Percentiles rank a stretch among this genome's conserved stretches.
Conservation (phyloP, 1,284 basidiomycete genomes). For the Meripilus lineatus region DNA sequence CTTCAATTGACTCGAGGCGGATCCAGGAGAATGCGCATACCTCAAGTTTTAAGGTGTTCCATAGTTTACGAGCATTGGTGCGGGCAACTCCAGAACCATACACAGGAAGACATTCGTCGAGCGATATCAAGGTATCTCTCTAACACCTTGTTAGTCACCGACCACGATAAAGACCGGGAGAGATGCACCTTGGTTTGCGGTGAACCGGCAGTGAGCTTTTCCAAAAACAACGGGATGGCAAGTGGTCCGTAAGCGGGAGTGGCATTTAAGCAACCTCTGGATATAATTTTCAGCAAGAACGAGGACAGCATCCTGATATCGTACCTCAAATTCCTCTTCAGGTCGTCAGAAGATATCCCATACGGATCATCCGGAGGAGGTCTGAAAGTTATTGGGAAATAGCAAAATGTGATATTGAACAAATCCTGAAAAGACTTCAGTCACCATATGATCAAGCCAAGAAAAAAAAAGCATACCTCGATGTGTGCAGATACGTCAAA, state of each 20-base stretch:
- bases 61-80: conserved; percentile 69
- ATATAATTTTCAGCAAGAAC: background rate
- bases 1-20: background rate
- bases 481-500: conserved; percentile 75
- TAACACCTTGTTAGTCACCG: conserved; percentile 24
- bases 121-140: conserved; percentile 79
- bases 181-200: conserved; percentile 79
- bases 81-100: conserved; percentile 68
- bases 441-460: too few species aligned
- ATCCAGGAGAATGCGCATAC: conserved; percentile 32
- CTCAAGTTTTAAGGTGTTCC: conserved; percentile 87
- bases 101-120: conserved; percentile 73
- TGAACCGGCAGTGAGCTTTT: conserved; percentile 86
- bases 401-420: conserved; percentile 97
- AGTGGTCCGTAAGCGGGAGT: conserved; percentile 81
- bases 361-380: conserved; percentile 95
- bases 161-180: background rate
- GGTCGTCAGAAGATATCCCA: conserved; percentile 86
- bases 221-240: conserved; percentile 86
- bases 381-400: conserved; percentile 97
- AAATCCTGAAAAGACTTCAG: conserved; percentile 55
- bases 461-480: conserved; percentile 53
- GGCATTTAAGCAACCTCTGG: conserved; percentile 63
- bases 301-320: conserved; percentile 4
- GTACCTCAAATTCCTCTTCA: conserved; percentile 73